Evolutionary conservation across 1,284 basidiomycete genomes (phyloP), one percentile per base, ranked within the genome.

Genomic region (Ganoderma multipileum): DNA sequence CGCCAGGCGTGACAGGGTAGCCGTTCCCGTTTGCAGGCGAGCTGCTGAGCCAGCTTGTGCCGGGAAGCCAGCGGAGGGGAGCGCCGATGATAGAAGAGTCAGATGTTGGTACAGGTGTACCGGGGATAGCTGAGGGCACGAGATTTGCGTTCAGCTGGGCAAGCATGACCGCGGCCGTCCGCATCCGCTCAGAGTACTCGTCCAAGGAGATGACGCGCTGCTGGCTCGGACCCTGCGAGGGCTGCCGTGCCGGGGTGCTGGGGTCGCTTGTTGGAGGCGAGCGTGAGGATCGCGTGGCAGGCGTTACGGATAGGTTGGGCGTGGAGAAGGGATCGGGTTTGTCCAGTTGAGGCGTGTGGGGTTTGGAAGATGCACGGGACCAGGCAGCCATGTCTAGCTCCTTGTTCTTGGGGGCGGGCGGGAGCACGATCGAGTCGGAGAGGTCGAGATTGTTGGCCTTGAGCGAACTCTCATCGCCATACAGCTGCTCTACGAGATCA

Each of bases 111-210:
- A 79, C 71, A 50, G 79, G 74, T 23, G 75, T 76, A 14, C 79
- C 80, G 2, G 85, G 79, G 47, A 83, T 61, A 18, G 84, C 67
- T 11, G 80, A 79, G 30, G 83, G 80, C 68, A 89, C 89, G 63
- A 90, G 87, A 16, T 89, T 83, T 60, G 95, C 91, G 75, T 97
- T 98, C 55, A 99, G 87, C 81, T 99, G 97, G 1, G 97, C 93
- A 28, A 99, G 90, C 97, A 99, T 99, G 75, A 99, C 92, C 3
- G 98, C 97, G 1, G 97, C 97, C 12, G 96, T 99, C 18, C 95
- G 91, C 97, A 99, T 99, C 55, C 97, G 90, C 76, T 98, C 95
- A 0, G 97, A 97, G 79, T 99, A 99, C 75, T 99, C 97, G 76
- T 99, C 97, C 38, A 99, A 83, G 1, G 91, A 92, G 2, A 85